Conservation (phyloP, 2,329 filamentous ascomycete species). For the Drechslerella dactyloides region DNA sequence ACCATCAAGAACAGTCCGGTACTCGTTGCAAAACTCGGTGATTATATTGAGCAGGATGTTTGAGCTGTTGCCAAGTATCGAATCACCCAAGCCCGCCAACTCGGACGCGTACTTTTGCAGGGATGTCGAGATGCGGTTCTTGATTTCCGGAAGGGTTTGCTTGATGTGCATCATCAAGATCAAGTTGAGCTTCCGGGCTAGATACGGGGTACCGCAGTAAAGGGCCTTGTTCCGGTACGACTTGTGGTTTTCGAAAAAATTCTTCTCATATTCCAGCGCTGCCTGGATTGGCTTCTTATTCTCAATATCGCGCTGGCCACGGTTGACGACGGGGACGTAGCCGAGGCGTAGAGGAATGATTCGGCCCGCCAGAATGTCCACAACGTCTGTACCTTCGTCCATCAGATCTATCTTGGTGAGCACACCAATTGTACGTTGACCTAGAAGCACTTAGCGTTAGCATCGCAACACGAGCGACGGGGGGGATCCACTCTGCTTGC, state of each 20-base stretch:
- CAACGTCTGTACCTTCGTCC: slow-evolving; percentile 97
- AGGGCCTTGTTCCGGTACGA: slow-evolving; percentile 98
- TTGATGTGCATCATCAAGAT: slow-evolving; percentile 99
- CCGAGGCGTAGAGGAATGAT: slow-evolving; percentile 94
- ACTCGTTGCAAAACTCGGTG: slow-evolving; percentile 97
- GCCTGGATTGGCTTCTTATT: slow-evolving; percentile 93
- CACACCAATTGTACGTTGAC: slow-evolving; percentile 93
- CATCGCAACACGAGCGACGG: neutral
- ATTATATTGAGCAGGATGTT: slow-evolving; percentile 99
- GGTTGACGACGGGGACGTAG: slow-evolving; percentile 97
- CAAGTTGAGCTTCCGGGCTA: slow-evolving; percentile 95
- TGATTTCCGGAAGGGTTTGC: slow-evolving; percentile 97
- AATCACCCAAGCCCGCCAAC: slow-evolving; percentile 82
- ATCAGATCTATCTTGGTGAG: slow-evolving; percentile 98
- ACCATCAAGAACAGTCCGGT: slow-evolving; percentile 91
- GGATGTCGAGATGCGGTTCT: slow-evolving; percentile 91
- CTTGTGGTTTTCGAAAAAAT: slow-evolving; percentile 98
- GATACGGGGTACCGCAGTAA: slow-evolving; percentile 96
- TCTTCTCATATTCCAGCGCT: slow-evolving; percentile 90
- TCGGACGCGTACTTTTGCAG: slow-evolving; percentile 89
- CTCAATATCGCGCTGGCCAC: slow-evolving; percentile 97
- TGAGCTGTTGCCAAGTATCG: slow-evolving; percentile 90
- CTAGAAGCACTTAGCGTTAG: slow-evolving; percentile 34
- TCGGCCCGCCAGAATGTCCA: slow-evolving; percentile 95
- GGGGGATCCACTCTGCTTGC: neutral